phyloP scores from a whole-genome alignment of 352 stramenopile species.

The Aphanomyces invadans region DNA sequence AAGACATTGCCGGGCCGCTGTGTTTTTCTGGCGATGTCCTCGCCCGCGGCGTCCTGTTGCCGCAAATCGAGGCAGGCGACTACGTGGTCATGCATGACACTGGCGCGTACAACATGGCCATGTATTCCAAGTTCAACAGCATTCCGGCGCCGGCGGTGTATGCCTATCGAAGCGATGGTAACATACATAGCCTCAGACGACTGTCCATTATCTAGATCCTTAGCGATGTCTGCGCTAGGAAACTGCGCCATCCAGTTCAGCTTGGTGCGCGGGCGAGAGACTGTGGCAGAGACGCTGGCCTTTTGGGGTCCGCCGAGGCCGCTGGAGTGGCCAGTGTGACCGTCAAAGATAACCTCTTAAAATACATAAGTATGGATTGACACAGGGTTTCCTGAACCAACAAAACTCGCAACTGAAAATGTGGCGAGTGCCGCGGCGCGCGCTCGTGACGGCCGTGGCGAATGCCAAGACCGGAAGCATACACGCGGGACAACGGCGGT shows the following conservation, averaged over 20 bases:
- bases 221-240: neutral
- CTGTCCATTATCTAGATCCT: too few species aligned
- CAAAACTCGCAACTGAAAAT: conserved; percentile 16
- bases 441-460: neutral
- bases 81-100: conserved; percentile 83
- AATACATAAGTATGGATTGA: neutral
- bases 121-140: conserved; percentile 87
- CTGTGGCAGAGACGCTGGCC: conserved; percentile 50
- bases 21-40: conserved; percentile 91
- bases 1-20: conserved; percentile 86
- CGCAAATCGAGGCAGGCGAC: conserved; percentile 61
- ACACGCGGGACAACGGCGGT: neutral
- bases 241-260: conserved; percentile 7
- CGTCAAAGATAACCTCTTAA: neutral
- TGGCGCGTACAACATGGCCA: conserved; percentile 83
- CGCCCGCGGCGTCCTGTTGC: conserved; percentile 56
- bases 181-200: neutral
- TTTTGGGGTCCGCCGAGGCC: conserved; percentile 41
- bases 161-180: conserved; percentile 23
- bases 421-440: conserved; percentile 29
- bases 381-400: neutral
- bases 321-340: neutral
- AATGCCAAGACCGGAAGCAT: neutral
- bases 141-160: conserved; percentile 55
- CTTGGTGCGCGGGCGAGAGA: conserved; percentile 37